Evolutionary conservation across 2,329 filamentous ascomycete genomes (phyloP), one percentile per base, ranked within the genome.

Genomic region (Sporothrix inflata): DNA sequence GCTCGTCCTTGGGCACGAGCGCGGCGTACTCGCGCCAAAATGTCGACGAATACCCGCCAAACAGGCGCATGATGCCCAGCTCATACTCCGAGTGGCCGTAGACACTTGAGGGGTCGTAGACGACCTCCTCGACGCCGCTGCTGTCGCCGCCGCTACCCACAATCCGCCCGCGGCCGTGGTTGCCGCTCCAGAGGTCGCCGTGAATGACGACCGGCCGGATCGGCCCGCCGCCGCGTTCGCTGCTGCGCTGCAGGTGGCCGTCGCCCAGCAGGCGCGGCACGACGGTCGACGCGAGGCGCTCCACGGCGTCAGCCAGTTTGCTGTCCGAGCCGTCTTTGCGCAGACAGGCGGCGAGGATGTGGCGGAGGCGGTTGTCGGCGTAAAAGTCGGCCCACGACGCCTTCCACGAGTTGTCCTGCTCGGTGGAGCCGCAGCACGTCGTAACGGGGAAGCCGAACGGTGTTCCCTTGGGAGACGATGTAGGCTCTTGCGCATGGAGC

Each of bases 51-150:
- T 97, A 97, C 0, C 95, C 95, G 0, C 94, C 94, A 85, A 98
- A 98, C 94, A 98, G 97, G 69, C 87, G 88, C 94, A 98, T 98
- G 76, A 97, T 97, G 0, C 95, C 95, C 69, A 97, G 83, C 76
- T 98, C 95, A 80, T 91, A 98, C 83, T 98, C 95, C 1, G 87
- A 91, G 79, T 98, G 94, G 1, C 91, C 93, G 78, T 97, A 98
- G 75, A 92, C 92, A 55, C 89, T 87, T 1, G 91, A 91, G 0
- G 94, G 90, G 78, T 98, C 95, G 78, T 90, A 98, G 0, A 97
- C 88, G 0, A 97, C 89, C 75, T 94, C 91, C 75, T 94, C 92
- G 0, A 85, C 16, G 53, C 34, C 42, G 16, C 7, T 11, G 11
- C 12, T 82, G 0, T 83, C 85, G 0, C 85, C 84, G 51, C 81